Conservation (phyloP, 805 yeast species). For the Candida mattraensis region DNA sequence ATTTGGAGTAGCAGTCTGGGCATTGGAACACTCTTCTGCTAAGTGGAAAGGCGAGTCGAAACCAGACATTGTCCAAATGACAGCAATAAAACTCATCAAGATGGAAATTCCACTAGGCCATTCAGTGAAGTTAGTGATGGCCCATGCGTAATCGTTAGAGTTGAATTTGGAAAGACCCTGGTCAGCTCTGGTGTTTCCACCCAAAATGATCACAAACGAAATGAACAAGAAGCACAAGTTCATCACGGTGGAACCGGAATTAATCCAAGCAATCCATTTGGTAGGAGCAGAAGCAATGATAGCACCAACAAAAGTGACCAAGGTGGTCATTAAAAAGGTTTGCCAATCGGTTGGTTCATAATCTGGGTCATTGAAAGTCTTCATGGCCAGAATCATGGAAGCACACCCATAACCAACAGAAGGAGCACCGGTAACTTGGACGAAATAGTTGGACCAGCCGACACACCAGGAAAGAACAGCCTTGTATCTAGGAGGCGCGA, state of each 20-base stretch:
- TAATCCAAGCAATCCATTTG: slow-evolving; percentile 51
- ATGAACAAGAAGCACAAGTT: slow-evolving; percentile 50
- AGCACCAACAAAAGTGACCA: slow-evolving; percentile 47
- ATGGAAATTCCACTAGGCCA: slow-evolving; percentile 60
- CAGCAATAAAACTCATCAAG: slow-evolving; percentile 55
- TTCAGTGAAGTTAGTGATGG: slow-evolving; percentile 53
- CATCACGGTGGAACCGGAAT: slow-evolving; percentile 46
- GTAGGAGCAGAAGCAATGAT: slow-evolving; percentile 54
- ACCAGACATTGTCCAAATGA: slow-evolving; percentile 70
- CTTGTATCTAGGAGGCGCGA: slow-evolving; percentile 54
- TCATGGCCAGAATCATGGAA: slow-evolving; percentile 53
- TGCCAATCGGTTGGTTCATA: slow-evolving; percentile 49
- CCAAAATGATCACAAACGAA: slow-evolving; percentile 53
- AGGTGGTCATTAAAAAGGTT: slow-evolving; percentile 48
- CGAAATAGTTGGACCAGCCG: slow-evolving; percentile 63
- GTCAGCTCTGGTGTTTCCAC: slow-evolving; percentile 41
- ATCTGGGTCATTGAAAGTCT: slow-evolving; percentile 38
- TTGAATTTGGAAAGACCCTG: slow-evolving; percentile 48
- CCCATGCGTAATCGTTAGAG: slow-evolving; percentile 49
- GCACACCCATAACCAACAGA: slow-evolving; percentile 61
- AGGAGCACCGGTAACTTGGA: slow-evolving; percentile 61
- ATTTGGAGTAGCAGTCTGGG: slow-evolving; percentile 60
- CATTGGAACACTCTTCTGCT: slow-evolving; percentile 67
- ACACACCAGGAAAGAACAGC: slow-evolving; percentile 59
- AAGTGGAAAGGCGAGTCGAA: slow-evolving; percentile 73